Percentiles rank a stretch among this genome's conserved stretches.
phyloP scores from a whole-genome alignment of 108 stramenopile genomes.

The Cylindrotheca fusiformis region DNA sequence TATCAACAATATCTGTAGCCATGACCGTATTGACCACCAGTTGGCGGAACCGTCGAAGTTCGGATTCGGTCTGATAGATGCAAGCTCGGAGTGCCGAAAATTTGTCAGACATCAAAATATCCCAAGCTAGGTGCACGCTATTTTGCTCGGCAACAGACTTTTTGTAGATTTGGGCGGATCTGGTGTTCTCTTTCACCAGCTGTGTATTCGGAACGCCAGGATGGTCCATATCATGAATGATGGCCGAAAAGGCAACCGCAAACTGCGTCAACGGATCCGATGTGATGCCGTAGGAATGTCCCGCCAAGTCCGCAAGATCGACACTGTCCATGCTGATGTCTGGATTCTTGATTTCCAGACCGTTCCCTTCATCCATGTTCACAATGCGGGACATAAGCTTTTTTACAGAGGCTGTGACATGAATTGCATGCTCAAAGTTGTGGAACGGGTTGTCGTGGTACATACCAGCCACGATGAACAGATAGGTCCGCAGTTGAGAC shows the following conservation, averaged over 20 bases:
- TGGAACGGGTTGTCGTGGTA: slow-evolving; percentile 51
- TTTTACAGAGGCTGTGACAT: slow-evolving; percentile 40
- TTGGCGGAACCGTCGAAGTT: no score
- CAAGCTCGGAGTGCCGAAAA: slow-evolving; percentile 27
- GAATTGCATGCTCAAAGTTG: slow-evolving; percentile 50
- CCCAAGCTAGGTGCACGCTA: slow-evolving; percentile 16
- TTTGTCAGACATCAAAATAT: slow-evolving; percentile 24
- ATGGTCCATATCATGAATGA: slow-evolving; percentile 47
- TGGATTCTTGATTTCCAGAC: not conserved
- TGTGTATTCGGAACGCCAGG: slow-evolving; percentile 25
- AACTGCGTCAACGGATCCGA: slow-evolving; percentile 32
- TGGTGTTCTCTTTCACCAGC: slow-evolving; percentile 11
- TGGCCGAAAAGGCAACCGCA: slow-evolving; percentile 32
- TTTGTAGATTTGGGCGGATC: slow-evolving; percentile 5
- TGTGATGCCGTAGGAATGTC: slow-evolving; percentile 20
- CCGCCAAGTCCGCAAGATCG: slow-evolving; percentile 1
- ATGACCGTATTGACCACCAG: no score
- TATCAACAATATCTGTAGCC: no score
- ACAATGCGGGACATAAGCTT: slow-evolving; percentile 29
- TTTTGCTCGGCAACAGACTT: slow-evolving; percentile 14
- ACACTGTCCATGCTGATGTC: not conserved
- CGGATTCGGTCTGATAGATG: slow-evolving; percentile 22
- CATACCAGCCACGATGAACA: slow-evolving; percentile 11
- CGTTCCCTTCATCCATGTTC: not conserved
- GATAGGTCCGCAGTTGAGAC: slow-evolving; percentile 9